A percentile compares a stretch with the other conserved stretches of the same genome.
Conservation (phyloP, 768 basidiomycete genomes). For the Suillus tomentosus region DNA sequence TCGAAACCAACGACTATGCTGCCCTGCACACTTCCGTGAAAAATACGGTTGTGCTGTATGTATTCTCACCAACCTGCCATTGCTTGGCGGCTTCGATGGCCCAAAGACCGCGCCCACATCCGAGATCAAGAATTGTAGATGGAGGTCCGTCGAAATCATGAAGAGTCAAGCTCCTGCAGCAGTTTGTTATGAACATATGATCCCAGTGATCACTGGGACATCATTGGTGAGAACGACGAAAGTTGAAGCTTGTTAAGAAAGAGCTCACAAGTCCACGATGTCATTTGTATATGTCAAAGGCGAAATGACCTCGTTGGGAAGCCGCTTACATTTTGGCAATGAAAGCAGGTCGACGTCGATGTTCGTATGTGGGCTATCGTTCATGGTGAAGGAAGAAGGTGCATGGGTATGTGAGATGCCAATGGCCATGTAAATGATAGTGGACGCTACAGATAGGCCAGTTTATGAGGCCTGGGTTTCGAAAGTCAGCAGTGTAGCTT, state of each 20-base stretch:
- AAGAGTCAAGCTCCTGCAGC: constrained; percentile 51
- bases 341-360: constrained; percentile 48
- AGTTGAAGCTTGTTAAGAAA: constrained; percentile 8
- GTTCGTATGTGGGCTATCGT: constrained; percentile 37
- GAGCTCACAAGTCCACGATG: constrained; percentile 56
- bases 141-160: constrained; percentile 57
- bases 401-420: constrained; percentile 17
- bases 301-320: constrained; percentile 52
- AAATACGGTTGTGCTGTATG: constrained; percentile 7
- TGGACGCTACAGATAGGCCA: not conserved
- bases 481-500: constrained; percentile 9
- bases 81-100: constrained; percentile 64
- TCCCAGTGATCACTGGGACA: constrained; percentile 68
- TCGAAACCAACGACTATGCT: constrained; percentile 64
- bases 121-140: constrained; percentile 59
- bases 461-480: constrained; percentile 1
- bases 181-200: constrained; percentile 59
- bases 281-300: constrained; percentile 52
- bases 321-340: constrained; percentile 43
- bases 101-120: constrained; percentile 75
- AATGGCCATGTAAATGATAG: constrained; percentile 6
- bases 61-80: constrained; percentile 54
- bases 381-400: constrained; percentile 27
- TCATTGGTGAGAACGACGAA: not conserved
- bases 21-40: constrained; percentile 36